These are phyloP conservation scores for Chlamydomonas schloesseri DNA, from an alignment of 139 green algal species.

Conservation along the genomic window DNA sequence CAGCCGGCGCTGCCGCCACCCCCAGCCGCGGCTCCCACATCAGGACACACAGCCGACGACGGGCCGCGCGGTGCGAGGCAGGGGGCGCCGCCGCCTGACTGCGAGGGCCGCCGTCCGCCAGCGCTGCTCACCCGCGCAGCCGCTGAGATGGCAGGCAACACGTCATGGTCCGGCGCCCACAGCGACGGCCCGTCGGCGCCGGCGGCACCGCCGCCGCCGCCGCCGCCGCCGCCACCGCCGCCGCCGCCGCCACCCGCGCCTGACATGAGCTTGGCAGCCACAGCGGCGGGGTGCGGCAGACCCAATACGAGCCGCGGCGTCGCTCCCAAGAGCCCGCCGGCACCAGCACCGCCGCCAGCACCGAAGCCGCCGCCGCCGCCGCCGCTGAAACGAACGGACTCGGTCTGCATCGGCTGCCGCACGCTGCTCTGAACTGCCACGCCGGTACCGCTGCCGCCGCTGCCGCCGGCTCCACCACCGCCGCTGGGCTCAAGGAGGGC, in stretches of 20 bases:
- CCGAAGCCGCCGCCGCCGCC: no score
- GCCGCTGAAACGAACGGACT: slow-evolving; percentile 7
- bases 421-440: slow-evolving; percentile 11
- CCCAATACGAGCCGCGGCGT: slow-evolving; percentile 3
- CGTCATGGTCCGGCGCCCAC: not conserved
- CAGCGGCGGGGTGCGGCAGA: not conserved
- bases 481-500: no score
- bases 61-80: no score
- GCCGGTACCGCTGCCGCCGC: not conserved
- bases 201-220: not conserved
- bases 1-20: no score
- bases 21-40: no score
- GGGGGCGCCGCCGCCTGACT: no score
- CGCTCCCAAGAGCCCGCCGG: not conserved
- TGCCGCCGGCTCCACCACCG: not conserved
- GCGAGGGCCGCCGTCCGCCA: no score
- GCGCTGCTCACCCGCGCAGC: no score
- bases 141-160: no score
- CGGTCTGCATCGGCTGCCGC: slow-evolving; percentile 23
- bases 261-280: not conserved
- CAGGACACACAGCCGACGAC: no score
- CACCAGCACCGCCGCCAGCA: no score
- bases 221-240: not conserved
- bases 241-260: not conserved
- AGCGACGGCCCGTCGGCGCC: not conserved